Evolutionary conservation across 2,329 filamentous ascomycete genomes (phyloP).

Genomic region (Microsporum ferrugineum): DNA sequence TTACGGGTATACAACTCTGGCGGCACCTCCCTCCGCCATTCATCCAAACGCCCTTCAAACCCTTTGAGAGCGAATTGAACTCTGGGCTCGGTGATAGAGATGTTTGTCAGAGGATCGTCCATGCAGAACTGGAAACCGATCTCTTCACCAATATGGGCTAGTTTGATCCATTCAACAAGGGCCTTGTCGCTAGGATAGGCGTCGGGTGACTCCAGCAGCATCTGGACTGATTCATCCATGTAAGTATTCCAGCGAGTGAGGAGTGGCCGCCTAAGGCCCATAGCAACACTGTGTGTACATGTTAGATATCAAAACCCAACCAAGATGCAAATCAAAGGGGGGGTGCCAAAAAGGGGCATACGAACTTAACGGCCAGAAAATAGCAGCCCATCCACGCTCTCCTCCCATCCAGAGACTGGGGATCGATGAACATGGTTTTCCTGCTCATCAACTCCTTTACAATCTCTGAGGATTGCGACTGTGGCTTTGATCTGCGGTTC

Average conservation of each 20-base stretch:
- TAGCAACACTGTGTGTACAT: constrained; percentile 38
- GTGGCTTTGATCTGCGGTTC: constrained; percentile 42
- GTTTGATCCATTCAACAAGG: constrained; percentile 47
- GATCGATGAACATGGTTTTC: constrained; percentile 30
- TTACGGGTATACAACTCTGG: constrained; percentile 45
- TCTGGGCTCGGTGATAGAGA: constrained; percentile 49
- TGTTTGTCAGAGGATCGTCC: constrained; percentile 48
- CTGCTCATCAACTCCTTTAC: constrained; percentile 32
- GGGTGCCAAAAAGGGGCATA: constrained; percentile 5
- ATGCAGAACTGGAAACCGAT: constrained; percentile 54
- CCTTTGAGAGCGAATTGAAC: constrained; percentile 53
- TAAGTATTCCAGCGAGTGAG: constrained; percentile 51
- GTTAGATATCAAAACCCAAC: constrained; percentile 1
- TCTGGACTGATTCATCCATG: constrained; percentile 51
- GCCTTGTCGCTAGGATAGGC: constrained; percentile 46
- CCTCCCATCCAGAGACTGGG: constrained; percentile 46
- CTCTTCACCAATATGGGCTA: constrained; percentile 56
- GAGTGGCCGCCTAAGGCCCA: constrained; percentile 48
- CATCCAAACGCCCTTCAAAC: constrained; percentile 54
- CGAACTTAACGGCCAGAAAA: constrained; percentile 47
- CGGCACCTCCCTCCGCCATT: constrained; percentile 47
- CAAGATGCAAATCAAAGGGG: background rate
- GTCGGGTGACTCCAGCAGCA: constrained; percentile 46
- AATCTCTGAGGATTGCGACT: constrained; percentile 23
- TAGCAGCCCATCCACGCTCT: constrained; percentile 52